phyloP scores from a whole-genome alignment of 2,329 filamentous ascomycete species.

The Fusarium lateritium region DNA sequence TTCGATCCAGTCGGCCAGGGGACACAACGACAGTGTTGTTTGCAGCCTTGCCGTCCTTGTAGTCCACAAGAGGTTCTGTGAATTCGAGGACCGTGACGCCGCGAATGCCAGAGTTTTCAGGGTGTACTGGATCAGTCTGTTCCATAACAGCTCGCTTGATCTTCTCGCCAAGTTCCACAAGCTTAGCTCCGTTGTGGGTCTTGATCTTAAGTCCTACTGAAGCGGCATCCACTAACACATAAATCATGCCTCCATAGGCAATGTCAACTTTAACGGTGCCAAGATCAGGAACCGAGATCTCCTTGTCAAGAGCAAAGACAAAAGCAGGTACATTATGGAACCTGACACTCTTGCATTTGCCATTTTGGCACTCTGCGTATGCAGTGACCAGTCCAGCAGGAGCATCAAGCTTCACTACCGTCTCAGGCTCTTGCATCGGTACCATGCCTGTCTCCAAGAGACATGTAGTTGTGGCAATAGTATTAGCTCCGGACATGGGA shows the following conservation, averaged over 20 bases:
- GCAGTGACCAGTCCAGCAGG: constrained; percentile 38
- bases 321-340: constrained; percentile 43
- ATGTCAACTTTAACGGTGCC: constrained; percentile 31
- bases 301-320: constrained; percentile 32
- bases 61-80: constrained; percentile 14
- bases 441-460: constrained; percentile 40
- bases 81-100: constrained; percentile 39
- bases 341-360: constrained; percentile 37
- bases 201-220: constrained; percentile 34
- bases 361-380: constrained; percentile 27
- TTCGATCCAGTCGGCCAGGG: constrained; percentile 31
- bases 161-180: constrained; percentile 35
- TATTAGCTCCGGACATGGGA: constrained; percentile 42
- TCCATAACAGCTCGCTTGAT: constrained; percentile 35
- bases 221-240: constrained; percentile 32
- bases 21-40: constrained; percentile 36
- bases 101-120: constrained; percentile 29
- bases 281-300: constrained; percentile 24
- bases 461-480: constrained; percentile 24
- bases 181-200: constrained; percentile 11
- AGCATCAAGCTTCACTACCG: constrained; percentile 34
- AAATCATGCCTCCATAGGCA: constrained; percentile 42
- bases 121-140: constrained; percentile 26
- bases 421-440: constrained; percentile 37
- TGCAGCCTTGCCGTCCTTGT: constrained; percentile 24